phyloP scores from a whole-genome alignment of 495 filamentous ascomycete species.

The Lasiosphaeris hirsuta region DNA sequence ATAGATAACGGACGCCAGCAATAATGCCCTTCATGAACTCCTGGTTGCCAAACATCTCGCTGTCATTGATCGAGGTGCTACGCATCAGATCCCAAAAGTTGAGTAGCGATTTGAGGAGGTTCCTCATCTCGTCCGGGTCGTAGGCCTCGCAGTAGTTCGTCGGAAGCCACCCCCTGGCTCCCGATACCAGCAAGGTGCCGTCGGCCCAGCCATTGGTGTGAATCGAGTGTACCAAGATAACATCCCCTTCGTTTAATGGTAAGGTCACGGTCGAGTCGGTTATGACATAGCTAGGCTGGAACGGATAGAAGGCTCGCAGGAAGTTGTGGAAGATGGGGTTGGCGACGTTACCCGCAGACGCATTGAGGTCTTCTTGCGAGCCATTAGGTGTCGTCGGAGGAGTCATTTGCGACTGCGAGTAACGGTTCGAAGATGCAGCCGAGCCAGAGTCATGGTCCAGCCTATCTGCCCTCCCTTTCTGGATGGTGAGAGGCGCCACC shows the following conservation, averaged over 20 bases:
- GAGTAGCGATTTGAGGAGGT: conserved; percentile 78
- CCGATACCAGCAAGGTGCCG: conserved; percentile 86
- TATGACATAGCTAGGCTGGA: conserved; percentile 68
- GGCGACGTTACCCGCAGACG: conserved; percentile 9
- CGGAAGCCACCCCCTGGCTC: conserved; percentile 91
- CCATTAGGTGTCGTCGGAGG: conserved; percentile 70
- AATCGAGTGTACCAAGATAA: conserved; percentile 93
- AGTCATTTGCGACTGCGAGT: conserved; percentile 59
- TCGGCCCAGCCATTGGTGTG: conserved; percentile 99
- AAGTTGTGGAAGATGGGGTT: conserved; percentile 86
- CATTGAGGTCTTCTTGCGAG: conserved; percentile 51
- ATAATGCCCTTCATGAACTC: conserved; percentile 90
- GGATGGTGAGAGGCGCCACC: conserved; percentile 72
- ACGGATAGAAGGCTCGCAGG: conserved; percentile 92
- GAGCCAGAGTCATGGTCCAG: conserved; percentile 40
- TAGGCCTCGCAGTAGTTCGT: conserved; percentile 98
- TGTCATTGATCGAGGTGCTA: conserved; percentile 61
- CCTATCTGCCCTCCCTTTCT: conserved; percentile 46
- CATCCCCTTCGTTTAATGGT: conserved; percentile 82
- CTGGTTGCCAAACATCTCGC: conserved; percentile 73
- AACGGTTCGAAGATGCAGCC: conserved; percentile 39
- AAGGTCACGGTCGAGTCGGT: conserved; percentile 79
- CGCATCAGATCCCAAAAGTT: conserved; percentile 90
- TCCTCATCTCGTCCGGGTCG: conserved; percentile 79
- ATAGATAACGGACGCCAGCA: conserved; percentile 82